Conservation (phyloP, 2,329 filamentous ascomycete genomes). For the Fusarium avenaceum region DNA sequence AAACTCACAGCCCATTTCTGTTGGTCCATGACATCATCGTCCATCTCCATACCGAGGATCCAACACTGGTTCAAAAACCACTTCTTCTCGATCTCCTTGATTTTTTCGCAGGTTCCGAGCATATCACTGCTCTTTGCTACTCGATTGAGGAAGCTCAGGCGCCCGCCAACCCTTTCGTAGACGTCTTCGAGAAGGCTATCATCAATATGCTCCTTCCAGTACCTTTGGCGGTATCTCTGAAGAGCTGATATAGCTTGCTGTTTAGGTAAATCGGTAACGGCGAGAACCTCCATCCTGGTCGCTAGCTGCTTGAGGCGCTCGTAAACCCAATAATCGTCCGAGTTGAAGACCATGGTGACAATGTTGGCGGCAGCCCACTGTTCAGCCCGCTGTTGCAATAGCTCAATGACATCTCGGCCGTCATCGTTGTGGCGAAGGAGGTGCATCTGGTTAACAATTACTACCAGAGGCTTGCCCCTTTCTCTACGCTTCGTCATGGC, state of each 20-base stretch:
- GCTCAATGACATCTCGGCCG: slow-evolving; percentile 91
- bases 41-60: slow-evolving; percentile 81
- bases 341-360: slow-evolving; percentile 94
- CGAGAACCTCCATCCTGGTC: slow-evolving; percentile 93
- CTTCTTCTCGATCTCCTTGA: slow-evolving; percentile 77
- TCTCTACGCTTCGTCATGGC: slow-evolving; percentile 77
- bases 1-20: slow-evolving; percentile 89
- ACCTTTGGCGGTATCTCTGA: slow-evolving; percentile 82
- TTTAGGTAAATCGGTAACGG: slow-evolving; percentile 86
- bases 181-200: slow-evolving; percentile 76
- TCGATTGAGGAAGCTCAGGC: slow-evolving; percentile 87
- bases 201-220: slow-evolving; percentile 74
- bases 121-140: slow-evolving; percentile 91
- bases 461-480: slow-evolving; percentile 78
- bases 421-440: slow-evolving; percentile 91
- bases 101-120: slow-evolving; percentile 81
- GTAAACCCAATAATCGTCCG: slow-evolving; percentile 98
- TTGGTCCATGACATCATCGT: slow-evolving; percentile 98
- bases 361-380: slow-evolving; percentile 95
- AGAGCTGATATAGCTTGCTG: slow-evolving; percentile 81
- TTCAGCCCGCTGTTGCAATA: slow-evolving; percentile 95
- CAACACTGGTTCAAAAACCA: slow-evolving; percentile 84
- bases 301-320: slow-evolving; percentile 93
- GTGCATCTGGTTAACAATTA: slow-evolving; percentile 96
- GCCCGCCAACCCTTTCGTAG: slow-evolving; percentile 88